A percentile compares a stretch with the other conserved stretches of the same genome.
These are phyloP conservation scores for Apiotrichum mycotoxinovorans DNA, from an alignment of 1,284 basidiomycete genomes.

Conservation along the genomic window DNA sequence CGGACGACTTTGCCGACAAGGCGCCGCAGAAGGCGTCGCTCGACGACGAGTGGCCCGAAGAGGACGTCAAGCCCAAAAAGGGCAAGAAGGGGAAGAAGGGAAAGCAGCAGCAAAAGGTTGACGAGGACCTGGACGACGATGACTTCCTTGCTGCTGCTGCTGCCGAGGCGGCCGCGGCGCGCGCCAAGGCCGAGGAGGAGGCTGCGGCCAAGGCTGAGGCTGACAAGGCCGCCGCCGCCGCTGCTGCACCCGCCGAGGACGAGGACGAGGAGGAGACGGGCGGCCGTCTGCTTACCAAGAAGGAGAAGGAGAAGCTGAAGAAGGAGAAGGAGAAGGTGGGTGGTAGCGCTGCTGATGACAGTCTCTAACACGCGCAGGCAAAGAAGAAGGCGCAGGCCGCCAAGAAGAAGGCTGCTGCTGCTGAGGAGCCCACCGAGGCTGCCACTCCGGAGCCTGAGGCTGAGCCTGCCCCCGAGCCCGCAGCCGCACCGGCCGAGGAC, in stretches of 20 bases:
- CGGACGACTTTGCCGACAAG: constrained; percentile 46
- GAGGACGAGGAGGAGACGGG: constrained; percentile 76
- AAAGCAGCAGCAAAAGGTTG: constrained; percentile 47
- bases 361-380: constrained; percentile 57
- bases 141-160: constrained; percentile 42
- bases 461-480: constrained; percentile 29
- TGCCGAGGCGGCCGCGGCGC: constrained; percentile 51
- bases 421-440: constrained; percentile 18
- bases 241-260: constrained; percentile 54
- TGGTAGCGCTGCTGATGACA: neutral
- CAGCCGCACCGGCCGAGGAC: constrained; percentile 46
- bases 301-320: constrained; percentile 90
- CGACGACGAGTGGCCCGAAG: constrained; percentile 51
- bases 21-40: constrained; percentile 19
- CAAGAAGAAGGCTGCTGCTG: constrained; percentile 63
- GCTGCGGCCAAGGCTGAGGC: constrained; percentile 59
- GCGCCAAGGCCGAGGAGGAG: constrained; percentile 30
- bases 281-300: constrained; percentile 71
- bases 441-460: constrained; percentile 13
- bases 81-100: constrained; percentile 45
- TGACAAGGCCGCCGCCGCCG: constrained; percentile 73
- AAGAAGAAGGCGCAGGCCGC: constrained; percentile 93
- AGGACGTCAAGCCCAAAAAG: constrained; percentile 49
- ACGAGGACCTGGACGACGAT: constrained; percentile 34
- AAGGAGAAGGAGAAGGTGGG: constrained; percentile 86